A percentile compares a stretch with the other conserved stretches of the same genome.
Conservation (phyloP, 1,139 yeast species). For the Candida mesenterica region DNA sequence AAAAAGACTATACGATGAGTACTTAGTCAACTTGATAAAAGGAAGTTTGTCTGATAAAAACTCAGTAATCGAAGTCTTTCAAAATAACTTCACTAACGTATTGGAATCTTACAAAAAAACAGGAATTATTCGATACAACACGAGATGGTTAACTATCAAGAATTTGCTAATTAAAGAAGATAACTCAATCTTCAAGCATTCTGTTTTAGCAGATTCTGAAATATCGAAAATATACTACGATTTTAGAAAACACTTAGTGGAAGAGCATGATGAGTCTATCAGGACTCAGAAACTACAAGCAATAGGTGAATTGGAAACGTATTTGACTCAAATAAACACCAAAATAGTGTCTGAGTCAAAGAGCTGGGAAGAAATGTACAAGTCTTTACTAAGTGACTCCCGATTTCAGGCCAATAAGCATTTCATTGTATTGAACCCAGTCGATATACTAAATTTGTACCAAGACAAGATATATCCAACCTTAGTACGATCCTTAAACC, state of each 20-base stretch:
- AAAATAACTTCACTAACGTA: slow-evolving; percentile 50
- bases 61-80: slow-evolving; percentile 53
- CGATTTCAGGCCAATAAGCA: slow-evolving; percentile 61
- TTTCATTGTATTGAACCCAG: slow-evolving; percentile 48
- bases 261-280: slow-evolving; percentile 33
- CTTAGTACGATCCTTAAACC: slow-evolving; percentile 34
- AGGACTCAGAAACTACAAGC: slow-evolving; percentile 46
- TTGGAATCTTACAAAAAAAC: slow-evolving; percentile 33
- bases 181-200: slow-evolving; percentile 60
- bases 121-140: slow-evolving; percentile 49
- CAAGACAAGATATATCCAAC: slow-evolving; percentile 45
- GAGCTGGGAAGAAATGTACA: slow-evolving; percentile 48
- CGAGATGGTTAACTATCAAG: slow-evolving; percentile 67
- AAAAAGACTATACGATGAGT: slow-evolving; percentile 64
- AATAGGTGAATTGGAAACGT: slow-evolving; percentile 48
- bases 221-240: slow-evolving; percentile 53
- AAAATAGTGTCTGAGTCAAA: slow-evolving; percentile 27
- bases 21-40: slow-evolving; percentile 52
- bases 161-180: slow-evolving; percentile 52
- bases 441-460: slow-evolving; percentile 61
- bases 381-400: slow-evolving; percentile 41
- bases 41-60: slow-evolving; percentile 54
- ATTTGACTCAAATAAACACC: slow-evolving; percentile 39
- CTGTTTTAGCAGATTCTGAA: slow-evolving; percentile 58
- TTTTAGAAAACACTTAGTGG: slow-evolving; percentile 43